Percentiles rank a stretch among this genome's conserved stretches.
These are phyloP conservation scores for Ceratobasidium sp. DNA, from an alignment of 1,284 basidiomycete genomes.

Conservation along the genomic window DNA sequence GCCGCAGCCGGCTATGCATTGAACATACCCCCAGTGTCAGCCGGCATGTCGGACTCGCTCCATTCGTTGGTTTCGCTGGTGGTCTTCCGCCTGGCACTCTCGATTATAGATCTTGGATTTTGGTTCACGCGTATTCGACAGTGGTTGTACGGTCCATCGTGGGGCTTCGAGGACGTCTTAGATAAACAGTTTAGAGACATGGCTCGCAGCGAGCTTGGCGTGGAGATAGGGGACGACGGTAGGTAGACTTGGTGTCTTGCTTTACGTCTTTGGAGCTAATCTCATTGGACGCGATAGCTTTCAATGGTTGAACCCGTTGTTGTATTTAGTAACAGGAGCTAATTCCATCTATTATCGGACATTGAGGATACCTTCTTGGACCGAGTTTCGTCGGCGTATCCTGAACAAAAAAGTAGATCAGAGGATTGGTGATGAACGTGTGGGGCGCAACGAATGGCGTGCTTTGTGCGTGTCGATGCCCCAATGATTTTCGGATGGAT, in stretches of 20 bases:
- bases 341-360: constrained; percentile 3
- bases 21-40: constrained; percentile 6
- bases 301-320: constrained; percentile 30
- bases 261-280: constrained; percentile 29
- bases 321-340: constrained; percentile 15
- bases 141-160: constrained; percentile 33
- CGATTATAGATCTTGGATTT: constrained; percentile 54
- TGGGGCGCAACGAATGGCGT: constrained; percentile 27
- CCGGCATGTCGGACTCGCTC: constrained; percentile 8
- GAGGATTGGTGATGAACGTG: neutral
- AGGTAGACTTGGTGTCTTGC: constrained; percentile 5
- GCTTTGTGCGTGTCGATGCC: constrained; percentile 1
- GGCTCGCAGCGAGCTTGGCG: constrained; percentile 56
- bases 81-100: constrained; percentile 52
- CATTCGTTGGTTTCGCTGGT: constrained; percentile 26
- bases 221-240: constrained; percentile 53
- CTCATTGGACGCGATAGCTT: constrained; percentile 1
- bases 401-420: neutral
- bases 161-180: constrained; percentile 50
- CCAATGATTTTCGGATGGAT: neutral
- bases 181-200: constrained; percentile 52
- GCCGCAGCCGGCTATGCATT: constrained; percentile 13
- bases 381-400: neutral
- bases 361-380: constrained; percentile 3
- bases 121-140: constrained; percentile 48